These are phyloP conservation scores for Tubosaeta brunneosetosa DNA, from an alignment of 768 basidiomycete species.

Conservation along the genomic window DNA sequence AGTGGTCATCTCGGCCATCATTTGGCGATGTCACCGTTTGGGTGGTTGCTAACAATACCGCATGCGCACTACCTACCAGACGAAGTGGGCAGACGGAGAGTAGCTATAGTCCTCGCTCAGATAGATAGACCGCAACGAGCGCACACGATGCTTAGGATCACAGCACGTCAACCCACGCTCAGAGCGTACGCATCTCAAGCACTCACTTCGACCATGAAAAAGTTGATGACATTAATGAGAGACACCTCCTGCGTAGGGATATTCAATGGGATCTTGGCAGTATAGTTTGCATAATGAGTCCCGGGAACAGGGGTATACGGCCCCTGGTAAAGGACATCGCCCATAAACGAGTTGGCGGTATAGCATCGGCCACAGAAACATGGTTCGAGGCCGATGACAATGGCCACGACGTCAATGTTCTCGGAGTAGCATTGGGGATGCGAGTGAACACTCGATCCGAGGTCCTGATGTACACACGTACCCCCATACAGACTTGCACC, in stretches of 20 bases:
- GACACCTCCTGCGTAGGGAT: constrained; percentile 30
- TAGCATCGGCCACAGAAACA: constrained; percentile 24
- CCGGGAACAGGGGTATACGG: constrained; percentile 23
- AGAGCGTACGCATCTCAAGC: neutral
- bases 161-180: neutral
- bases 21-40: too few species aligned
- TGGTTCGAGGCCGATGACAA: constrained; percentile 29
- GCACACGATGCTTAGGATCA: constrained; percentile 5
- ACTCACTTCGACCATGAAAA: constrained; percentile 39
- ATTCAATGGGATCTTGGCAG: constrained; percentile 25
- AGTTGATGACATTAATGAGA: constrained; percentile 32
- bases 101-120: constrained; percentile 9
- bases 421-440: constrained; percentile 14
- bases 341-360: constrained; percentile 22
- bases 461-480: neutral
- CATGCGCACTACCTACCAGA: too few species aligned
- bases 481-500: constrained; percentile 9
- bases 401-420: constrained; percentile 25
- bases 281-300: constrained; percentile 29
- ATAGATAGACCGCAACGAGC: constrained; percentile 19
- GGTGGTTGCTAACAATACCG: too few species aligned
- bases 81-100: constrained; percentile 1
- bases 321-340: constrained; percentile 34
- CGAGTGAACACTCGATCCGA: neutral
- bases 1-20: too few species aligned